Conservation (phyloP, 805 yeast genomes). For the Sugiyamaella boreocaroliniensis region DNA sequence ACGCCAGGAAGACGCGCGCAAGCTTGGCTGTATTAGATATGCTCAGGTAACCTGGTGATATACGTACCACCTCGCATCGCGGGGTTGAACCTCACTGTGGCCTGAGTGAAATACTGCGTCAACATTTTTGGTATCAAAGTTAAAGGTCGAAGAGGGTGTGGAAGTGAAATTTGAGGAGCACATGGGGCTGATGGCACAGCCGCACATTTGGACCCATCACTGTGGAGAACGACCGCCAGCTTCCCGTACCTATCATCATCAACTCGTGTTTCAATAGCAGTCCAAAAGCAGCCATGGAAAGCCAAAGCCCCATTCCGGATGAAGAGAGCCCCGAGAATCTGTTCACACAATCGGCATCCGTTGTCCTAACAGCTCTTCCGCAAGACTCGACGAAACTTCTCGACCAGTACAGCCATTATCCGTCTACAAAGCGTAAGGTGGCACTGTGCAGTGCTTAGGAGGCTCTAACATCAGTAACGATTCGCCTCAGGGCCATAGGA, state of each 20-base stretch:
- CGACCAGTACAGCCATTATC: constrained; percentile 22
- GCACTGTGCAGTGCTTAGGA: background rate
- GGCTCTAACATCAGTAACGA: constrained; percentile 30
- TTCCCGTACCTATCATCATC: too few species aligned
- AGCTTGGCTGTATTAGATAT: constrained; percentile 46
- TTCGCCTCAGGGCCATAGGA: constrained; percentile 50
- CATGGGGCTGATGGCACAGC: background rate
- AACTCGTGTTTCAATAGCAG: too few species aligned
- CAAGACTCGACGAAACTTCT: constrained; percentile 26
- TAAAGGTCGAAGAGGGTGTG: background rate
- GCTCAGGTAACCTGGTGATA: background rate
- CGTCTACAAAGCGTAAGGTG: constrained; percentile 17
- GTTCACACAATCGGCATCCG: constrained; percentile 29
- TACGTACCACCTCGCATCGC: constrained; percentile 50
- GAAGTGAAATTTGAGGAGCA: background rate
- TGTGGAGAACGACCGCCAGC: too few species aligned
- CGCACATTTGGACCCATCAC: too few species aligned
- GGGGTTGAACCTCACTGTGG: constrained; percentile 73
- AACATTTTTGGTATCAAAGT: constrained; percentile 47
- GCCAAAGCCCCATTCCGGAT: constrained; percentile 24
- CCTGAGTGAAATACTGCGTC: constrained; percentile 80
- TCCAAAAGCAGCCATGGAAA: background rate
- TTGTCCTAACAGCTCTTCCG: constrained; percentile 28
- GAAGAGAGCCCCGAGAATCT: constrained; percentile 25
- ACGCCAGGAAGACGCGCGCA: constrained; percentile 70